A percentile compares a stretch with the other conserved stretches of the same genome.
These are phyloP conservation scores for Sporothrix humicola DNA, from an alignment of 2,329 filamentous ascomycete species.

Conservation along the genomic window DNA sequence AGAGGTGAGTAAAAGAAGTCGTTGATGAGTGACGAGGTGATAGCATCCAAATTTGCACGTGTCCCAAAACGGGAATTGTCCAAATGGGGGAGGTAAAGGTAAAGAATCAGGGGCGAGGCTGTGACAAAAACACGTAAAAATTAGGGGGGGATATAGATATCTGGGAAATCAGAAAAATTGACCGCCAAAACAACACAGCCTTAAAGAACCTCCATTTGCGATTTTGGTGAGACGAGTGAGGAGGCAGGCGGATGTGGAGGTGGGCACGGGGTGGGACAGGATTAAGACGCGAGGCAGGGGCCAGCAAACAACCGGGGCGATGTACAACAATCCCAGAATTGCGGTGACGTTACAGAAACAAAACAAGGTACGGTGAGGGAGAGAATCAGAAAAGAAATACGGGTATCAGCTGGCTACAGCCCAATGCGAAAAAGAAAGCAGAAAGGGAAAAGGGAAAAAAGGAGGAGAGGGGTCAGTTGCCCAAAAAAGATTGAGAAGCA, in stretches of 20 bases:
- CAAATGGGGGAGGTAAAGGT: not conserved
- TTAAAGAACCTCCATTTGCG: constrained; percentile 28
- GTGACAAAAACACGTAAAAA: not conserved
- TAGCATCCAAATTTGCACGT: constrained; percentile 9
- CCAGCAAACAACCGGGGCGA: constrained; percentile 16
- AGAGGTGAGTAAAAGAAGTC: not conserved
- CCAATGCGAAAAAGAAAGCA: not conserved
- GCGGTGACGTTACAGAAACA: constrained; percentile 18
- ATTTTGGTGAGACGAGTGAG: constrained; percentile 24
- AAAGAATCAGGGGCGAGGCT: not conserved
- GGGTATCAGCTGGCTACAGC: not conserved
- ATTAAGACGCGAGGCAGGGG: constrained; percentile 25
- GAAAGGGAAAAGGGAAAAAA: constrained; percentile 15
- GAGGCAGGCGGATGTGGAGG: constrained; percentile 28
- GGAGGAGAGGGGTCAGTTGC: constrained; percentile 33
- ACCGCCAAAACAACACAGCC: constrained; percentile 10
- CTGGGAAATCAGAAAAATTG: constrained; percentile 1
- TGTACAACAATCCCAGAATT: constrained; percentile 2
- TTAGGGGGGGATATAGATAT: not conserved
- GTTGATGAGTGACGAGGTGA: not conserved
- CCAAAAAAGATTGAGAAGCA: constrained; percentile 27
- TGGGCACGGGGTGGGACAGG: constrained; percentile 21
- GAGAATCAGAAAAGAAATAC: constrained; percentile 13
- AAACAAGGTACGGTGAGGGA: not conserved
- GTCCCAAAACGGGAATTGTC: not conserved